Evolutionary conservation across 1,139 yeast genomes (phyloP).

Genomic region (Protomyces inouyei): DNA sequence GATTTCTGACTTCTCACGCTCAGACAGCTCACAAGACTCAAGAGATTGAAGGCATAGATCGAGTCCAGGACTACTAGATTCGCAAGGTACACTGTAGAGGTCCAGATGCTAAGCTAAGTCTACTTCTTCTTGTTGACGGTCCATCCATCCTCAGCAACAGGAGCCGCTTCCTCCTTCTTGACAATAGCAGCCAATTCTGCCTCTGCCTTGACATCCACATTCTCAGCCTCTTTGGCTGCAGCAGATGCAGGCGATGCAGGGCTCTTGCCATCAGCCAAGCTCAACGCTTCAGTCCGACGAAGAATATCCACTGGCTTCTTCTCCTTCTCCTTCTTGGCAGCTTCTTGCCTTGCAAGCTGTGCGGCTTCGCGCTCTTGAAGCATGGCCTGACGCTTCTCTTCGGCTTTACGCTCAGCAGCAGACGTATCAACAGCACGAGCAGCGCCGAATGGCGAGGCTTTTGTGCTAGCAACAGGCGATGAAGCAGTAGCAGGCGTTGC

Average conservation of each 20-base stretch:
- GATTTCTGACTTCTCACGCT: too few relatives aligned
- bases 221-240: conserved; percentile 8
- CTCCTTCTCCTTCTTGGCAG: conserved; percentile 26
- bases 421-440: conserved; percentile 44
- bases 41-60: too few relatives aligned
- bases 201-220: conserved; percentile 24
- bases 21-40: too few relatives aligned
- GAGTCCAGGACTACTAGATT: too few relatives aligned
- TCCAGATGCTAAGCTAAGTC: background rate
- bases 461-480: conserved; percentile 32
- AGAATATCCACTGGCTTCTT: conserved; percentile 16
- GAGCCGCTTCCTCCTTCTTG: conserved; percentile 38
- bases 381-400: conserved; percentile 37
- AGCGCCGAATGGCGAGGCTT: conserved; percentile 39
- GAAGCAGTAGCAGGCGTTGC: conserved; percentile 31
- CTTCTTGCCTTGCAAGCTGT: conserved; percentile 28
- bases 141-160: conserved; percentile 54
- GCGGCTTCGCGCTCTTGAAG: conserved; percentile 32
- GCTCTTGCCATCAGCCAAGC: conserved; percentile 4
- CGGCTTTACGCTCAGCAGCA: conserved; percentile 36
- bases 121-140: conserved; percentile 49
- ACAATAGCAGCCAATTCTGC: conserved; percentile 34
- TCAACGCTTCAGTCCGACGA: conserved; percentile 13
- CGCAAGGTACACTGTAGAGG: too few relatives aligned
- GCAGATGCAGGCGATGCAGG: background rate